phyloP scores from a whole-genome alignment of 2,329 filamentous ascomycete genomes.

The Fusarium verticillioides region DNA sequence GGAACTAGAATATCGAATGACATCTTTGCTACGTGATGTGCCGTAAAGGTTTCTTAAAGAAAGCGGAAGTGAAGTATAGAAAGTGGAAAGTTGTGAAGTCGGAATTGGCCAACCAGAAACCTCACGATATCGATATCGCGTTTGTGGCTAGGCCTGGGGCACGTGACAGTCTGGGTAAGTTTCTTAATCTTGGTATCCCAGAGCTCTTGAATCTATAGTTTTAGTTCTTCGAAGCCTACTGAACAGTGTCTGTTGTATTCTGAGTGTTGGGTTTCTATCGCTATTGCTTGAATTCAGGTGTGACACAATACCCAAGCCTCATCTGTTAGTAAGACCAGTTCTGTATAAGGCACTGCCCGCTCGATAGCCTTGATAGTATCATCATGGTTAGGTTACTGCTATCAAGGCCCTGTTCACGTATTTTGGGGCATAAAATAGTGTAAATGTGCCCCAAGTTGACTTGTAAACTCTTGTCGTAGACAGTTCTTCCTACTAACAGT shows the following conservation, averaged over 20 bases:
- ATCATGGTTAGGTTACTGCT: too few relatives aligned
- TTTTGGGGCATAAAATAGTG: neutral
- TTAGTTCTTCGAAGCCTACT: neutral
- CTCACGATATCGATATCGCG: slow-evolving; percentile 14
- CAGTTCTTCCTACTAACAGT: neutral
- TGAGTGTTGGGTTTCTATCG: neutral
- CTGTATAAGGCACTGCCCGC: neutral
- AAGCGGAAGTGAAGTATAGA: neutral
- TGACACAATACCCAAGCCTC: neutral
- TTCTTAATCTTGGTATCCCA: neutral
- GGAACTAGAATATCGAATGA: slow-evolving; percentile 44
- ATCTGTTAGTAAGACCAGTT: neutral
- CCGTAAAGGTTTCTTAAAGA: neutral
- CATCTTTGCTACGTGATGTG: slow-evolving; percentile 34
- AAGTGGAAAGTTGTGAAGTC: slow-evolving; percentile 6
- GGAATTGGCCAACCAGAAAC: slow-evolving; percentile 29
- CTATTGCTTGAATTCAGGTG: neutral
- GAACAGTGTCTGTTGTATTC: neutral
- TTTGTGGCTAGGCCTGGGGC: slow-evolving; percentile 15
- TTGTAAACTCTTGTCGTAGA: neutral
- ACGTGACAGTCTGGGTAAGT: slow-evolving; percentile 18
- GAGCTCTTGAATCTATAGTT: neutral
- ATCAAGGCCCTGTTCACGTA: too few relatives aligned
- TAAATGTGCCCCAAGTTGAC: neutral
- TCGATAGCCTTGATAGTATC: neutral